These are phyloP conservation scores for Dendrobium chrysotoxum DNA, from an alignment of 106 monocot species.

Conservation along the genomic window DNA sequence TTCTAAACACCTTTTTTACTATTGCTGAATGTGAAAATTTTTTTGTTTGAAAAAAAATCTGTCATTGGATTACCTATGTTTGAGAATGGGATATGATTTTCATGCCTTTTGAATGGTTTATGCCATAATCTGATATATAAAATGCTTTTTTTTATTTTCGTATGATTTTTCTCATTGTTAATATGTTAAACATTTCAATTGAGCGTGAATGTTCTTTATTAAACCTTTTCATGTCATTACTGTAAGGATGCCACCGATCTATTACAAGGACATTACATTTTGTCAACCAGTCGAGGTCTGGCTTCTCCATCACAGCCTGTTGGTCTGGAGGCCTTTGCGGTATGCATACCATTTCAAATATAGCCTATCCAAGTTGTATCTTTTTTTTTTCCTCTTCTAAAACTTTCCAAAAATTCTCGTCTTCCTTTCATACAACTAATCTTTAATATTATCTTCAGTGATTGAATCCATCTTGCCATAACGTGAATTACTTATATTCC, in stretches of 20 bases:
- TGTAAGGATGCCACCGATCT: slow-evolving; percentile 86
- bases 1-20: background rate
- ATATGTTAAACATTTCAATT: slow-evolving; percentile 1
- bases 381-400: background rate
- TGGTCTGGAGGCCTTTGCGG: slow-evolving; percentile 49
- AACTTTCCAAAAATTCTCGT: background rate
- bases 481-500: background rate
- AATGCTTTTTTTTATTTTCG: background rate
- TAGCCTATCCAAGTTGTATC: background rate
- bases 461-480: background rate
- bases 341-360: slow-evolving; percentile 23
- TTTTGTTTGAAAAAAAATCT: background rate
- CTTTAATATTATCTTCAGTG: background rate
- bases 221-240: background rate
- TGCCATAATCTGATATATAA: background rate
- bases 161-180: background rate
- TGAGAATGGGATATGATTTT: background rate
- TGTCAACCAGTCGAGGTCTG: slow-evolving; percentile 64
- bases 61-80: background rate
- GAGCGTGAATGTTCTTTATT: background rate
- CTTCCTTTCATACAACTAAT: background rate
- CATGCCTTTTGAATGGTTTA: background rate
- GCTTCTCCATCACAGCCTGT: slow-evolving; percentile 34
- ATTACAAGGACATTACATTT: slow-evolving; percentile 94
- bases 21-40: background rate